These are phyloP conservation scores for Penicillium sp. DNA, from an alignment of 2,329 filamentous ascomycete species.

Conservation along the genomic window DNA sequence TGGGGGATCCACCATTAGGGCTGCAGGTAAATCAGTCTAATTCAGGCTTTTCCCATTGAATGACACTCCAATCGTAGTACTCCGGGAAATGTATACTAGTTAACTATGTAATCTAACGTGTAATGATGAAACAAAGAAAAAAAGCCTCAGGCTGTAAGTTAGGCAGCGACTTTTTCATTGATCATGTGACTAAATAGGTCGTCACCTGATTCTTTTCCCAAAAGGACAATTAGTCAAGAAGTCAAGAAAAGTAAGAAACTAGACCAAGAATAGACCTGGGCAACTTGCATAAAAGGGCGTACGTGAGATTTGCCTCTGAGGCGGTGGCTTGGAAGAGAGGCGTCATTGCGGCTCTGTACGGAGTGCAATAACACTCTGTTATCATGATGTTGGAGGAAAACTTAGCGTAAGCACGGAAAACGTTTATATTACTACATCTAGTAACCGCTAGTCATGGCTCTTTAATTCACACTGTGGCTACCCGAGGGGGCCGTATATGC, in stretches of 20 bases:
- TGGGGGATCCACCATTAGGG: conserved; percentile 6
- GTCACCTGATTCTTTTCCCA: not conserved
- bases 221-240: not conserved
- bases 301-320: not conserved
- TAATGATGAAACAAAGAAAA: not conserved
- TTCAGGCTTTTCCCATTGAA: not conserved
- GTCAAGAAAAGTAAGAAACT: not conserved
- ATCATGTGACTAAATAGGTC: not conserved
- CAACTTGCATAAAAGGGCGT: not conserved
- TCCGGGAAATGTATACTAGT: no score
- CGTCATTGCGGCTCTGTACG: not conserved
- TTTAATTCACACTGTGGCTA: not conserved
- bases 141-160: not conserved
- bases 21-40: not conserved
- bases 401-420: no score
- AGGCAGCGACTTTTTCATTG: not conserved
- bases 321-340: not conserved
- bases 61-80: not conserved
- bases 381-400: not conserved
- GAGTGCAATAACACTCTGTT: not conserved
- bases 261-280: not conserved
- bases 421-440: no score
- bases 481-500: not conserved
- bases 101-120: not conserved
- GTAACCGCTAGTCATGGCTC: no score